Evolutionary conservation across 305 asterid species (phyloP), one percentile per base, ranked within the genome.

Genomic region (Rubia peregrina): DNA sequence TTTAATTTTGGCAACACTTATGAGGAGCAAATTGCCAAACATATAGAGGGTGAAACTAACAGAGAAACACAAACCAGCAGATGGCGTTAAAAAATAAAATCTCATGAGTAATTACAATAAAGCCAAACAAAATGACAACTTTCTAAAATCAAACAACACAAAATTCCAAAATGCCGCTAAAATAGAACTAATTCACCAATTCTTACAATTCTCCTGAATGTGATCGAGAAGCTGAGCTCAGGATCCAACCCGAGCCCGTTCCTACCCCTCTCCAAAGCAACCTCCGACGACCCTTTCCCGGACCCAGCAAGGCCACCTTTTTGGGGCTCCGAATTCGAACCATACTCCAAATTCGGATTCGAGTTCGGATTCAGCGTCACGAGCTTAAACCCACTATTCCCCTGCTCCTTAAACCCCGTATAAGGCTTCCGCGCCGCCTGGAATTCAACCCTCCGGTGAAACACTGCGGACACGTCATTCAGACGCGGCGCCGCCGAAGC

Each of bases 201-300:
- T 84, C 98, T 88, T 85, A 95, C 99, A 77, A 95, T 95, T 71
- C 81, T 74, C 77, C 92, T 85, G 77, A 86, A 88, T 21, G 97
- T 79, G 71, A 88, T 85, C 73, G 83, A 86, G 66, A 88, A 83
- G 83, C 84, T 79, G 75, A 91, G 82, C 82, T 95, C 99, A 26
- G 92, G 88, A 86, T 91, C 99, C 81, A 90, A 71, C 63, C 90
- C 87, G 9, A 91, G 71, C 66, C 90, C 87, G 16, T 63, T 79
- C 6, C 76, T 88, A 5, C 71, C 56, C 63, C 44, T 46, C 48
- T 74, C 70, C 46, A 36, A 61, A 16, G 60, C 22, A 66, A 41
- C 51, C 43, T 22, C 79, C 46, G 70, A 40, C 21, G 65, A 48
- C 5, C 55, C 78, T 83, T 59, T 65, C 48, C 73, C 65, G 65